Conservation (phyloP, 139 green algal genomes). For the Chlorella sorokiniana region DNA sequence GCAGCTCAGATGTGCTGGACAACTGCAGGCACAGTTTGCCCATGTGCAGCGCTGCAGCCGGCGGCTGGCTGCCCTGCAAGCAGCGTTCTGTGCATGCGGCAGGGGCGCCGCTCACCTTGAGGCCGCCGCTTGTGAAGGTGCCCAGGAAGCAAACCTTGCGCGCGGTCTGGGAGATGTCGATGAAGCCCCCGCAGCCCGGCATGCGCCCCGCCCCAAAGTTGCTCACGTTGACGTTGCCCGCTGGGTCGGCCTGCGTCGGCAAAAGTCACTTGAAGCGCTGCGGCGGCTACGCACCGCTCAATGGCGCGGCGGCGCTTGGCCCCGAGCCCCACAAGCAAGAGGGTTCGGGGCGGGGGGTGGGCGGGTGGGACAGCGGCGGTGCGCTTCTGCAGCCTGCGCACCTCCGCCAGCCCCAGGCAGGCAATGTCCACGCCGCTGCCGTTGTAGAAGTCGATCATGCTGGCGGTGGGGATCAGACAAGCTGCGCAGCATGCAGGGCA, state of each 20-base stretch:
- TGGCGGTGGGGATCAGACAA: slow-evolving; percentile 27
- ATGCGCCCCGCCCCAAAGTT: slow-evolving; percentile 43
- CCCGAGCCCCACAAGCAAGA: background rate
- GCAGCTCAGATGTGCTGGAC: background rate
- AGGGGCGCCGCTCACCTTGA: slow-evolving; percentile 35
- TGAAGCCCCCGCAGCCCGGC: slow-evolving; percentile 60
- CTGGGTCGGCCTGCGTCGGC: slow-evolving; percentile 39
- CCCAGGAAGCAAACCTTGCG: slow-evolving; percentile 55
- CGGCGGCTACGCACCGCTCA: no score
- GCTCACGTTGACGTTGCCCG: slow-evolving; percentile 63
- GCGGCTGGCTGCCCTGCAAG: no score
- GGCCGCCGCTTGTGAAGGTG: slow-evolving; percentile 53
- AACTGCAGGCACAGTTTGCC: no score
- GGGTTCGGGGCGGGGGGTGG: background rate
- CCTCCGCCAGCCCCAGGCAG: slow-evolving; percentile 56
- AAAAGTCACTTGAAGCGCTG: no score
- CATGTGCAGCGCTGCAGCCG: no score
- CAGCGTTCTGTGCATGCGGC: no score
- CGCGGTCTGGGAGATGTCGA: slow-evolving; percentile 56
- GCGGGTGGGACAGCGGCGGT: background rate
- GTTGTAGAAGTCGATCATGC: slow-evolving; percentile 64
- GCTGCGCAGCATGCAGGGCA: background rate
- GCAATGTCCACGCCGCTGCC: slow-evolving; percentile 56
- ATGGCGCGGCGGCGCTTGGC: no score
- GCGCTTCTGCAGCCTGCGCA: background rate